phyloP scores from a whole-genome alignment of 1,284 basidiomycete genomes.

The Austroboletus novae-zelandiae region DNA sequence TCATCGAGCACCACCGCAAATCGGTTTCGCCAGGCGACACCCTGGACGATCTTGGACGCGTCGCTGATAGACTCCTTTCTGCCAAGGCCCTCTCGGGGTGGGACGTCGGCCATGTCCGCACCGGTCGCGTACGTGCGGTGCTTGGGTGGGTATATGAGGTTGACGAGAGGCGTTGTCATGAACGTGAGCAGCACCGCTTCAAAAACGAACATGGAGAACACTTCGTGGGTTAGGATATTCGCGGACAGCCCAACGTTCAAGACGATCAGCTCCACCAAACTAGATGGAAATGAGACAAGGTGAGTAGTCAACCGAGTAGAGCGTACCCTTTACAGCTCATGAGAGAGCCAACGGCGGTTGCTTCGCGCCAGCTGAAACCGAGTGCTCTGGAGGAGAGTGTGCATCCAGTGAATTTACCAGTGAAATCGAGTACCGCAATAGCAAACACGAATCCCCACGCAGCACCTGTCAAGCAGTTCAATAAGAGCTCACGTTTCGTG shows the following conservation, averaged over 20 bases:
- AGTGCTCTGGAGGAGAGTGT: conserved; percentile 64
- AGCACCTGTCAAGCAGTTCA: conserved; percentile 62
- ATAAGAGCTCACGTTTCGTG: conserved; percentile 20
- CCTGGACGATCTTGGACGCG: conserved; percentile 7
- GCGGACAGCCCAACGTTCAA: conserved; percentile 91
- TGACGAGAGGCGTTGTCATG: conserved; percentile 85
- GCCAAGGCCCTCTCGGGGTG: conserved; percentile 1
- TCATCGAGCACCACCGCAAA: conserved; percentile 90
- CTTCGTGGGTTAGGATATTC: conserved; percentile 71
- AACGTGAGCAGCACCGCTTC: conserved; percentile 86
- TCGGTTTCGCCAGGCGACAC: conserved; percentile 28
- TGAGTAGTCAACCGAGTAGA: neutral
- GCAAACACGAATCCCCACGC: conserved; percentile 90
- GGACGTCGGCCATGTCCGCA: neutral
- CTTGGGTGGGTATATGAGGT: conserved; percentile 72
- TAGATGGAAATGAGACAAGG: conserved; percentile 26
- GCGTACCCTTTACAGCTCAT: conserved; percentile 94
- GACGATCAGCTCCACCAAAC: conserved; percentile 88
- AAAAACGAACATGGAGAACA: conserved; percentile 90
- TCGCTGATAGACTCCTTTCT: conserved; percentile 10
- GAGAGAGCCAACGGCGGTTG: conserved; percentile 82
- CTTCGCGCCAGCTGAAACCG: conserved; percentile 80
- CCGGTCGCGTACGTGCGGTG: conserved; percentile 45
- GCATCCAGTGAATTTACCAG: conserved; percentile 81
- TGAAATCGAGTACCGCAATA: conserved; percentile 79